A percentile compares a stretch with the other conserved stretches of the same genome.
These are phyloP conservation scores for Ploettnerulaceae sp. DNA, from an alignment of 2,329 filamentous ascomycete species.

Conservation along the genomic window DNA sequence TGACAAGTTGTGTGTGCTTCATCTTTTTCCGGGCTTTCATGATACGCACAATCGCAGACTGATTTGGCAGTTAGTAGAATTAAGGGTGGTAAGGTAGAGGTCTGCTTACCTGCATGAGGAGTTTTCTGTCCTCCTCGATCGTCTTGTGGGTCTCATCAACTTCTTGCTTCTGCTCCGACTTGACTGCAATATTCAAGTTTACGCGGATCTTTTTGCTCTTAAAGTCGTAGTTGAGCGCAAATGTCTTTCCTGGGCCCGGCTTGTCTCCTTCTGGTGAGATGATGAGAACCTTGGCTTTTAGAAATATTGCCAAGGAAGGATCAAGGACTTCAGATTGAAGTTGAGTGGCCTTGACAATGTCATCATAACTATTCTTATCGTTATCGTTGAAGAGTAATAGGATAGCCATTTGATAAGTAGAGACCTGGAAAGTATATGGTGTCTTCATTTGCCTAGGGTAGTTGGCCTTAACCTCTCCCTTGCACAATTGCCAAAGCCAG, in stretches of 20 bases:
- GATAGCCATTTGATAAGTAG: slow-evolving; percentile 96
- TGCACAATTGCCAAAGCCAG: slow-evolving; percentile 98
- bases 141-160: slow-evolving; percentile 98
- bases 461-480: slow-evolving; percentile 91
- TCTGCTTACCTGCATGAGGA: slow-evolving; percentile 89
- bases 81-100: too few relatives aligned
- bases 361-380: slow-evolving; percentile 79
- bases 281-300: slow-evolving; percentile 87
- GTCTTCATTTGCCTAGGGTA: slow-evolving; percentile 88
- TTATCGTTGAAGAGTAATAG: slow-evolving; percentile 91
- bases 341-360: slow-evolving; percentile 77
- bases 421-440: slow-evolving; percentile 94
- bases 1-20: slow-evolving; percentile 93
- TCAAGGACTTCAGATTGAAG: slow-evolving; percentile 80
- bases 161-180: slow-evolving; percentile 94
- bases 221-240: slow-evolving; percentile 87
- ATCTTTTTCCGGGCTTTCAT: slow-evolving; percentile 99
- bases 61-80: slow-evolving; percentile 31
- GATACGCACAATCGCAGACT: slow-evolving; percentile 98
- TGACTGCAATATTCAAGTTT: slow-evolving; percentile 91
- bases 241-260: slow-evolving; percentile 71
- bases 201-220: slow-evolving; percentile 98
- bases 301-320: slow-evolving; percentile 75
- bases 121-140: slow-evolving; percentile 95
- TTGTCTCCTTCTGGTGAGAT: slow-evolving; percentile 69